Percentiles rank a stretch among this genome's conserved stretches.
These are phyloP conservation scores for Candida labiduridarum DNA, from an alignment of 1,139 yeast species.

Conservation along the genomic window DNA sequence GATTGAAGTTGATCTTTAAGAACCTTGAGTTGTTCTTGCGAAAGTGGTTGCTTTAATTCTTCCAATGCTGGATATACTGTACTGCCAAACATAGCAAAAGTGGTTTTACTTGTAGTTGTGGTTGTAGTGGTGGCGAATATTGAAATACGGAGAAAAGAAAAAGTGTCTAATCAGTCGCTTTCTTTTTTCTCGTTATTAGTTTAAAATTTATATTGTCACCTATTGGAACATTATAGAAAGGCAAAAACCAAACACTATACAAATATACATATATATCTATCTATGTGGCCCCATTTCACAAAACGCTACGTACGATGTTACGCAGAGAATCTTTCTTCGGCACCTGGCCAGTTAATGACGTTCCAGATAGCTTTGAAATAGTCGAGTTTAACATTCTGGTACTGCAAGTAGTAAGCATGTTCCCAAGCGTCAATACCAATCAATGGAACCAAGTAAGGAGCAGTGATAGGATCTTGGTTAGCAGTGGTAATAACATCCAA, in stretches of 20 bases:
- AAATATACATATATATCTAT: too few species aligned
- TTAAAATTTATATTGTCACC: neutral
- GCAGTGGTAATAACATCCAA: slow-evolving; percentile 46
- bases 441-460: slow-evolving; percentile 43
- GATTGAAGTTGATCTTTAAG: slow-evolving; percentile 76
- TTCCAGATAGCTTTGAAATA: slow-evolving; percentile 53
- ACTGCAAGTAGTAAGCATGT: slow-evolving; percentile 53
- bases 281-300: neutral
- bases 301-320: slow-evolving; percentile 3
- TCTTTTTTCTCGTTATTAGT: neutral
- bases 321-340: slow-evolving; percentile 36
- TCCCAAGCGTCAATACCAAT: slow-evolving; percentile 56
- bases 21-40: slow-evolving; percentile 73
- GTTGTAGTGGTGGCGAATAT: slow-evolving; percentile 3
- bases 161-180: neutral
- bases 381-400: slow-evolving; percentile 50
- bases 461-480: slow-evolving; percentile 50
- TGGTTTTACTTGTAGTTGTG: neutral
- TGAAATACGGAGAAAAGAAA: neutral
- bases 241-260: too few species aligned
- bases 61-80: slow-evolving; percentile 42
- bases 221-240: too few species aligned
- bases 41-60: slow-evolving; percentile 57
- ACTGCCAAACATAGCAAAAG: slow-evolving; percentile 15
- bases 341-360: slow-evolving; percentile 52